Evolutionary conservation across 768 basidiomycete species (phyloP).

Genomic region (Imleria badia): DNA sequence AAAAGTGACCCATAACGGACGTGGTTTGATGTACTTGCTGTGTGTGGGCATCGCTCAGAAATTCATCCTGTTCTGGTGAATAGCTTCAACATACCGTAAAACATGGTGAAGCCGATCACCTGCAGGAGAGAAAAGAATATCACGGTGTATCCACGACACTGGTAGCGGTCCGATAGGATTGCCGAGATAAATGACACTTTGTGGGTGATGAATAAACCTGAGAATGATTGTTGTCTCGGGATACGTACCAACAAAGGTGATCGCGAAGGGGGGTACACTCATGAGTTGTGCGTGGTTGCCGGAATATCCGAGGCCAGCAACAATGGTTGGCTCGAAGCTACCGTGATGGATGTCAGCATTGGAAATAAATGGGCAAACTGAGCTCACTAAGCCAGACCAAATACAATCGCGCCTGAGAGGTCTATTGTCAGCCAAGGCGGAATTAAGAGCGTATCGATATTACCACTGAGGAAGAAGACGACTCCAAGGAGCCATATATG

Average conservation of each 20-base stretch:
- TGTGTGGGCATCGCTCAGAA: not conserved
- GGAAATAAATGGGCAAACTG: conserved; percentile 17
- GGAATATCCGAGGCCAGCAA: conserved; percentile 57
- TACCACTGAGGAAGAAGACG: conserved; percentile 54
- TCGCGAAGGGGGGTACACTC: conserved; percentile 47
- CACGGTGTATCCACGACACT: conserved; percentile 46
- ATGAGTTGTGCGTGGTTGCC: conserved; percentile 58
- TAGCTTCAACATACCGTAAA: conserved; percentile 40
- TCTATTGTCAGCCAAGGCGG: not conserved
- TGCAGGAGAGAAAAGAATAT: conserved; percentile 45
- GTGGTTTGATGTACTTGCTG: conserved; percentile 32
- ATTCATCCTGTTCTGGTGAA: not conserved
- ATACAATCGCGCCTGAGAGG: conserved; percentile 17
- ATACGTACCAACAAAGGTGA: conserved; percentile 45
- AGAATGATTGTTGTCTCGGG: not conserved
- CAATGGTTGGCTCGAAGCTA: conserved; percentile 72
- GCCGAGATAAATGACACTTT: conserved; percentile 41
- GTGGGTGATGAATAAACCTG: not conserved
- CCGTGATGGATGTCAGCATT: conserved; percentile 34
- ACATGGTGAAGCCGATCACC: conserved; percentile 55
- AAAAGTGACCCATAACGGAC: conserved; percentile 58
- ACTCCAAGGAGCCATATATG: conserved; percentile 55
- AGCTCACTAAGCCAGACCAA: conserved; percentile 25
- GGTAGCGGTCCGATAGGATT: conserved; percentile 53
- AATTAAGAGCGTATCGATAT: not conserved